Percentiles rank a stretch among this genome's conserved stretches.
Evolutionary conservation across 257 asterid genomes (phyloP).

Genomic region (Thymus quinquecostatus): DNA sequence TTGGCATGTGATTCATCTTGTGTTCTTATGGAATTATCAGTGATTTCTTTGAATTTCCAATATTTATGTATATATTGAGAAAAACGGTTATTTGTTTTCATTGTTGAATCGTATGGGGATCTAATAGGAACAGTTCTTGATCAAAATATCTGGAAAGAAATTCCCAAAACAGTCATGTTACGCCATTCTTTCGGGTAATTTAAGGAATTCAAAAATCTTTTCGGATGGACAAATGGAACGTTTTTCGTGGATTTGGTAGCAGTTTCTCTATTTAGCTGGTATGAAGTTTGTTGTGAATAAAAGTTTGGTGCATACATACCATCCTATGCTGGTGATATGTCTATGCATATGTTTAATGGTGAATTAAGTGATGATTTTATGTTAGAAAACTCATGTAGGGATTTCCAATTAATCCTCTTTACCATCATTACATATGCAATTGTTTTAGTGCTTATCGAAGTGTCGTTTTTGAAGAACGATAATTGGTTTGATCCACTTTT

Average conservation of each 20-base stretch:
- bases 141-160: background rate
- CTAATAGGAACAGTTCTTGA: slow-evolving; percentile 20
- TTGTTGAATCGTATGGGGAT: slow-evolving; percentile 2
- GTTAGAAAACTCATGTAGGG: background rate
- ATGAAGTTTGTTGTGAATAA: slow-evolving; percentile 14
- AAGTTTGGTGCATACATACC: slow-evolving; percentile 20
- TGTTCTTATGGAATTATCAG: background rate
- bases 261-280: background rate
- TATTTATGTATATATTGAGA: too few species aligned
- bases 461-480: background rate
- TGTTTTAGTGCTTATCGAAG: background rate
- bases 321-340: slow-evolving; percentile 22
- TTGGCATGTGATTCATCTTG: background rate
- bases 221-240: background rate
- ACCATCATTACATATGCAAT: background rate
- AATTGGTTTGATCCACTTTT: background rate
- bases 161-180: background rate
- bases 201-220: background rate
- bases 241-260: slow-evolving; percentile 6
- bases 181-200: background rate
- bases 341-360: background rate
- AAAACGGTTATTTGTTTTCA: too few species aligned
- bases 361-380: slow-evolving; percentile 20
- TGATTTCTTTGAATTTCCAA: background rate
- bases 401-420: background rate